These are phyloP conservation scores for Polychytrium aggregatum DNA, from an alignment of 192 early-diverging fungal species.

Conservation along the genomic window DNA sequence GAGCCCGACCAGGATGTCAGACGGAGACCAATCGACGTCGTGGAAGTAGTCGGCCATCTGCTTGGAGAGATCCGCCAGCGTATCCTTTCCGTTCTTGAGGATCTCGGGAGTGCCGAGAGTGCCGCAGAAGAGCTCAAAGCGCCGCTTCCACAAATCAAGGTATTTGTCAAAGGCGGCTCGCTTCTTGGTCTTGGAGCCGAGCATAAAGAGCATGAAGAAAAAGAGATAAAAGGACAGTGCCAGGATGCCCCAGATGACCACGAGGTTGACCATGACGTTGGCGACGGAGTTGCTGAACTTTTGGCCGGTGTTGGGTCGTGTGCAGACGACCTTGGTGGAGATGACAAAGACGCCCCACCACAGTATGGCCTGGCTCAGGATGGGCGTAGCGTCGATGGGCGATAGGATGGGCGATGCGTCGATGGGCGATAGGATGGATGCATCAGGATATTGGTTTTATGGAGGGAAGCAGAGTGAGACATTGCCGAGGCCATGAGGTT, in stretches of 20 bases:
- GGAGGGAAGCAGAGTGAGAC: no score
- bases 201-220: conserved; percentile 3
- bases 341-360: conserved; percentile 15
- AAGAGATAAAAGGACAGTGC: conserved; percentile 11
- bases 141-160: conserved; percentile 16
- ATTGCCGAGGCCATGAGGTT: no score
- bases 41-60: conserved; percentile 22
- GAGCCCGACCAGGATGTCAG: conserved; percentile 28
- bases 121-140: conserved; percentile 10
- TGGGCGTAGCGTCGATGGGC: no score
- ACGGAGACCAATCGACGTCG: conserved; percentile 35
- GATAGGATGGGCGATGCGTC: no score
- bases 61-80: conserved; percentile 6
- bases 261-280: conserved; percentile 8
- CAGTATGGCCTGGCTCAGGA: conserved; percentile 6
- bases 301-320: no score
- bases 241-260: conserved; percentile 22
- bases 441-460: no score
- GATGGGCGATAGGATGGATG: no score
- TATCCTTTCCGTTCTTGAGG: conserved; percentile 13
- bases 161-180: conserved; percentile 6
- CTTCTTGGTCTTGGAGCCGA: conserved; percentile 2
- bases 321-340: conserved; percentile 2
- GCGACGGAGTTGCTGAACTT: conserved; percentile 1
- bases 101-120: conserved; percentile 12